Percentiles rank a stretch among this genome's conserved stretches.
These are phyloP conservation scores for Aureococcus anophagefferens DNA, from an alignment of 108 stramenopile species.

Conservation along the genomic window DNA sequence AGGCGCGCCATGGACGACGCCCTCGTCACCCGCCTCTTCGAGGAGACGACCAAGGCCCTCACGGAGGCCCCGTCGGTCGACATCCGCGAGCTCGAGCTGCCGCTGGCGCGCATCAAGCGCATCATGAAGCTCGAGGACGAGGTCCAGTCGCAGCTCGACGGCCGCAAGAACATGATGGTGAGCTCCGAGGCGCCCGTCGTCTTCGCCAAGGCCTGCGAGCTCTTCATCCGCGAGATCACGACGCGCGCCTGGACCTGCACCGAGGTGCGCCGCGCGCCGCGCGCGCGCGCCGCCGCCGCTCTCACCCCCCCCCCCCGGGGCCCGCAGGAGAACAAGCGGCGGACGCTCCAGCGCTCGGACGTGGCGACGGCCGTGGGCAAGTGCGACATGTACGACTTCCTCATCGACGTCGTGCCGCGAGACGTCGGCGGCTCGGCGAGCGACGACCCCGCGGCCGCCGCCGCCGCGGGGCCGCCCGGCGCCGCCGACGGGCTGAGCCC, in stretches of 20 bases:
- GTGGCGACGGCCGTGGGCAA: conserved; percentile 68
- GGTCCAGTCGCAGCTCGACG: not conserved
- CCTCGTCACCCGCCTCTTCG: no score
- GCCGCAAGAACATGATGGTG: not conserved
- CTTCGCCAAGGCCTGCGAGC: conserved; percentile 1
- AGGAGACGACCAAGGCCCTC: no score
- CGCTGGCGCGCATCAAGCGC: conserved; percentile 10
- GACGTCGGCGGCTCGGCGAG: no score
- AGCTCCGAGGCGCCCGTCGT: conserved; percentile 10
- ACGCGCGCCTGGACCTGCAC: not conserved
- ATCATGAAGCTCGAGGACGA: conserved; percentile 20
- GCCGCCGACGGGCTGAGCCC: no score
- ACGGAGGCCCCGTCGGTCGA: no score
- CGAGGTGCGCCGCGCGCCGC: no score
- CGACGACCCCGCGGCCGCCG: no score
- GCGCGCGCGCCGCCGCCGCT: no score
- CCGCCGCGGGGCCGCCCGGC: no score
- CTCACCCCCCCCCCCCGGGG: no score
- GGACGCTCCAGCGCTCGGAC: conserved; percentile 78
- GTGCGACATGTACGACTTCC: conserved; percentile 50
- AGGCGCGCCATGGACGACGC: no score
- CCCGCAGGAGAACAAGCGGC: conserved; percentile 17
- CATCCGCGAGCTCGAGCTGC: not conserved
- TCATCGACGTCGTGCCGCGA: not conserved
- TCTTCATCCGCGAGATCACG: conserved; percentile 6